Percentiles rank a stretch among this genome's conserved stretches.
phyloP scores from a whole-genome alignment of 2,329 filamentous ascomycete species.

The Thyridium curvatum region DNA sequence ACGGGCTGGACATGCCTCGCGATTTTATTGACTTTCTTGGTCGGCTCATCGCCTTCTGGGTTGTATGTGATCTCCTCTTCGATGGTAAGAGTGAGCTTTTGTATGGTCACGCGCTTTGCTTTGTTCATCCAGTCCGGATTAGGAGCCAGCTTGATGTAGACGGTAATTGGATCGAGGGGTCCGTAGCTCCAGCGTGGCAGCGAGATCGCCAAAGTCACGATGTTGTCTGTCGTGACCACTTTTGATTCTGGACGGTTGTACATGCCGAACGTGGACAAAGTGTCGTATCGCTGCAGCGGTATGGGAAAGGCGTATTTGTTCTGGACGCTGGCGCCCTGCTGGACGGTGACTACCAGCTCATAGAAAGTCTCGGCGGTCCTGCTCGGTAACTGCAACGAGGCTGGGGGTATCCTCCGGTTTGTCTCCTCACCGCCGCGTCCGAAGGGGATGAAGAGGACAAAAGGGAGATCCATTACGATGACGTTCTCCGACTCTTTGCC shows the following conservation, averaged over 20 bases:
- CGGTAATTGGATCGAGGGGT: constrained; percentile 87
- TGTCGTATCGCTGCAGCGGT: constrained; percentile 89
- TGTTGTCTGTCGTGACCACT: constrained; percentile 78
- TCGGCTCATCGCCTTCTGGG: constrained; percentile 91
- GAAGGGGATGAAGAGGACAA: constrained; percentile 95
- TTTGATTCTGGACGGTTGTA: constrained; percentile 93
- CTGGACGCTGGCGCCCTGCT: constrained; percentile 81
- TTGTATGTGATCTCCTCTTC: constrained; percentile 99
- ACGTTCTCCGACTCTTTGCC: constrained; percentile 84
- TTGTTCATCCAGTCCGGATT: constrained; percentile 90
- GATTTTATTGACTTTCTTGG: constrained; percentile 80
- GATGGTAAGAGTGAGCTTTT: constrained; percentile 87
- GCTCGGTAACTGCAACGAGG: constrained; percentile 82
- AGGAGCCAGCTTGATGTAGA: constrained; percentile 89
- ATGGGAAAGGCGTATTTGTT: constrained; percentile 90
- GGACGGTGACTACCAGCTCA: constrained; percentile 91
- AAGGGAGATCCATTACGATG: constrained; percentile 93
- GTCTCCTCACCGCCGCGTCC: constrained; percentile 86
- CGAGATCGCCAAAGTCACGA: constrained; percentile 87
- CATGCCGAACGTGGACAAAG: constrained; percentile 97
- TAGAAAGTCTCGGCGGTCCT: constrained; percentile 96
- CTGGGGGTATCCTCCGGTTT: constrained; percentile 83
- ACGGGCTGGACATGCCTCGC: constrained; percentile 78
- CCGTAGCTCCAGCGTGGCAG: constrained; percentile 95
- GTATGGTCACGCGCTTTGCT: constrained; percentile 85